Conservation (phyloP, 495 filamentous ascomycete species). For the Entonaema liquescens region DNA sequence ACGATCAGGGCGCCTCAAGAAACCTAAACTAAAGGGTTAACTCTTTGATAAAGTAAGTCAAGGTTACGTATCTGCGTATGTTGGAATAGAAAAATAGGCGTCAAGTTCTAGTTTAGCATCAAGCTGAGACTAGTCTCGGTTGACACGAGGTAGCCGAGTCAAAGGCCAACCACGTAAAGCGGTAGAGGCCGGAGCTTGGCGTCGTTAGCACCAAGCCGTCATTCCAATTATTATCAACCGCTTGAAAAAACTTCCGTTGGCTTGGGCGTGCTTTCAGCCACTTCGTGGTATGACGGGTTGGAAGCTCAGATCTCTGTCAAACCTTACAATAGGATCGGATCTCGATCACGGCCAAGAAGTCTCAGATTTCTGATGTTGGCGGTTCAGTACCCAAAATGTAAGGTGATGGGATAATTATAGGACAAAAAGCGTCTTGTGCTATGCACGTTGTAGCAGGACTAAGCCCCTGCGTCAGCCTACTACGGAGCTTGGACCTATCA, state of each 20-base stretch:
- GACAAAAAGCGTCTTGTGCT: constrained; percentile 12
- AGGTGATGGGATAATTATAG: constrained; percentile 38
- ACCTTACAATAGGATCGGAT: constrained; percentile 29
- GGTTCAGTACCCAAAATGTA: constrained; percentile 28
- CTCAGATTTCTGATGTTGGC: constrained; percentile 25
- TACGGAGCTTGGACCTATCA: constrained; percentile 29
- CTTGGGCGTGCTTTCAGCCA: constrained; percentile 8
- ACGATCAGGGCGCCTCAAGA: constrained; percentile 19
- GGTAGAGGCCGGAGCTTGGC: constrained; percentile 22
- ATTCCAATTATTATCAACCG: constrained; percentile 21
- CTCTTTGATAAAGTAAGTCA: constrained; percentile 30
- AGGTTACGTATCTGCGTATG: constrained; percentile 21
- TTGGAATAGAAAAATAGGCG: constrained; percentile 20
- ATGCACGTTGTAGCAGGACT: constrained; percentile 21
- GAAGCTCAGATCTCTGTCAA: constrained; percentile 2
- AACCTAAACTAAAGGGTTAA: constrained; percentile 10
- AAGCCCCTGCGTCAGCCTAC: constrained; percentile 36
- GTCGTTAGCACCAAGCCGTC: constrained; percentile 14
- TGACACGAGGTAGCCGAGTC: constrained; percentile 32
- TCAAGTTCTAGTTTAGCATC: constrained; percentile 34
- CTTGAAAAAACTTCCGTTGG: constrained; percentile 24
- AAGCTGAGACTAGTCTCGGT: constrained; percentile 36
- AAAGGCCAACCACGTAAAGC: constrained; percentile 11
- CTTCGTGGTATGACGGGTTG: neutral
- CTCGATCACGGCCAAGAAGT: constrained; percentile 28